Evolutionary conservation across 352 stramenopile genomes (phyloP).

Genomic region (Phytophthora tentaculata): DNA sequence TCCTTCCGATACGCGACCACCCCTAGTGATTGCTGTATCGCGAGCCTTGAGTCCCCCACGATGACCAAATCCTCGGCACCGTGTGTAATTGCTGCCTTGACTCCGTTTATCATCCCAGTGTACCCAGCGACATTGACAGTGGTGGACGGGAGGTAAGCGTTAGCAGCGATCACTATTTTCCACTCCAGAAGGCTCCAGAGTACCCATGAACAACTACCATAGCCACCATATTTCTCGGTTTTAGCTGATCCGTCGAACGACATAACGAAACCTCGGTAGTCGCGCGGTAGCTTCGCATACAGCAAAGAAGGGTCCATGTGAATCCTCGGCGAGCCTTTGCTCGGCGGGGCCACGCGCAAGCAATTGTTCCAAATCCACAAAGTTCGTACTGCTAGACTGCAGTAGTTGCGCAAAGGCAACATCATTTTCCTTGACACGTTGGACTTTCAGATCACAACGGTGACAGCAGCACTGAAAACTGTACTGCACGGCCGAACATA

Average conservation of each 20-base stretch:
- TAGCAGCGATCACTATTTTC: neutral
- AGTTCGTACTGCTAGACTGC: neutral
- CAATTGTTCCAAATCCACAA: neutral
- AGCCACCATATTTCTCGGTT: neutral
- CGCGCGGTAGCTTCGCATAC: neutral
- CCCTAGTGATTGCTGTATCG: neutral
- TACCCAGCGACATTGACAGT: neutral
- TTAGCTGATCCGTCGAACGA: neutral
- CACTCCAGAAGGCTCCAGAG: neutral
- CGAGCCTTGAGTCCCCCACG: neutral
- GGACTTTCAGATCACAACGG: too few relatives aligned
- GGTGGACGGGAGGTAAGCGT: neutral
- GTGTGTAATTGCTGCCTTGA: neutral
- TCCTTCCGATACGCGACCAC: neutral
- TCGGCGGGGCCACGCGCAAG: neutral
- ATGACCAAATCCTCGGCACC: neutral
- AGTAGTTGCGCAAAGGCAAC: neutral
- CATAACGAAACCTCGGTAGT: neutral
- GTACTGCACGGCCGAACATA: neutral
- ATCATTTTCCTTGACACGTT: neutral
- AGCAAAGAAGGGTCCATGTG: neutral
- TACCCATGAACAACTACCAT: neutral
- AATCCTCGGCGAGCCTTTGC: neutral
- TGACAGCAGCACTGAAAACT: neutral
- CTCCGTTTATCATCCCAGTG: neutral